Base-by-base conservation (phyloP, 2,329 filamentous ascomycete genomes). In the Pseudogymnoascus sp. region DNA sequence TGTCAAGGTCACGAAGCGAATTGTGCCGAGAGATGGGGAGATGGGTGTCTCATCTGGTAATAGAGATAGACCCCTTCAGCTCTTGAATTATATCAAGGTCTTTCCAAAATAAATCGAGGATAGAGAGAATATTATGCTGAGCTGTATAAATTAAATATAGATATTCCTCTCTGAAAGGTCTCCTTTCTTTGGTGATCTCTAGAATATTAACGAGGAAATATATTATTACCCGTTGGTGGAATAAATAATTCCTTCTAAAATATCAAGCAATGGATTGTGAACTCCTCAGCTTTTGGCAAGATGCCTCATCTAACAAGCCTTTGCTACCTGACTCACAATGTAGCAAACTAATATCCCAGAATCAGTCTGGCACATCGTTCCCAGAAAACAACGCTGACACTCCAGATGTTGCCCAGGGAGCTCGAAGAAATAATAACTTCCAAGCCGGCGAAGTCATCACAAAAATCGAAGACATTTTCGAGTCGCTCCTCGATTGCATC, bases 391-490 rank as follows among this genome's bases (percentile, higher is more conserved):
- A 40, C 15, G 8, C 39, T 5, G 8, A 21, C 39, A 21, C 15
- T 15, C 8, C 2, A 40, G 15, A 15, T 21, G 21, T 12, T 5
- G 2, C 39, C 39, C 39, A 40, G 2, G 15, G 39, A 21, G 15
- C 39, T 6, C 15, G 4, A 9, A 31, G 15, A 40, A 21, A 40
- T 40, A 40, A 21, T 40, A 25, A 29, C 13, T 21, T 58, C 13
- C 67, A 70, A 25, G 62, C 66, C 1, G 71, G 69, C 0, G 42
- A 64, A 10, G 76, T 81, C 12, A 78, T 85, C 27, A 70, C 75
- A 45, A 80, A 77, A 61, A 83, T 87, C 42, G 83, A 87, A 68
- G 72, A 74, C 4, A 79, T 86, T 21, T 76, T 87, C 13, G 78
- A 81, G 62, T 69, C 68, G 0, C 78, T 86, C 58, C 66, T 79